Percentiles rank a stretch among this genome's conserved stretches.
Conservation (phyloP, 768 basidiomycete genomes). For the Russula sp. region DNA sequence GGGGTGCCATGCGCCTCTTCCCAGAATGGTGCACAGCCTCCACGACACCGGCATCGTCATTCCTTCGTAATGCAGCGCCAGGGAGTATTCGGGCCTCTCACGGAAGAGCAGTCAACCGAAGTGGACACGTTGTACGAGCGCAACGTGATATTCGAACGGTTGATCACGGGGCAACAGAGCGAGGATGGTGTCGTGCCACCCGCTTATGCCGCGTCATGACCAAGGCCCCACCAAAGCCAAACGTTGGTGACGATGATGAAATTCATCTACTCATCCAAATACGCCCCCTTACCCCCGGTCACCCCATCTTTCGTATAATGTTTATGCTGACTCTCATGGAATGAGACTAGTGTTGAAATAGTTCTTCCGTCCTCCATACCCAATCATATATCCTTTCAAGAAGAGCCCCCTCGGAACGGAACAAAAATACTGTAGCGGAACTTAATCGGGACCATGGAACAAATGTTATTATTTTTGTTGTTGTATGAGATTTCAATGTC, state of each 20-base stretch:
- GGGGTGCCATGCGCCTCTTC: not conserved
- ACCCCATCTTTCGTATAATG: not conserved
- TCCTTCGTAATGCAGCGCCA: not conserved
- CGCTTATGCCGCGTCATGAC: conserved; percentile 32
- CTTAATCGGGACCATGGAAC: not conserved
- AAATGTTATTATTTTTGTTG: not conserved
- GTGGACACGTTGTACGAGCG: conserved; percentile 38
- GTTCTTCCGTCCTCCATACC: conserved; percentile 92
- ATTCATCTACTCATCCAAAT: not conserved
- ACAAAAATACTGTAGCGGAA: not conserved
- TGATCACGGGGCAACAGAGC: conserved; percentile 77
- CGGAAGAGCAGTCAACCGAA: conserved; percentile 20
- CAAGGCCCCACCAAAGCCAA: no score
- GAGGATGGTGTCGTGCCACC: conserved; percentile 82
- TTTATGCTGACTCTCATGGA: not conserved
- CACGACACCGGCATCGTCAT: not conserved
- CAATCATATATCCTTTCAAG: conserved; percentile 97
- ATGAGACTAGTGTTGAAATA: conserved; percentile 94
- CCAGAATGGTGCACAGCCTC: not conserved
- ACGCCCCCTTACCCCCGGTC: not conserved
- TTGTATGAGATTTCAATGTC: not conserved
- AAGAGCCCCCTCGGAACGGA: conserved; percentile 71
- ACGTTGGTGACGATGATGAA: not conserved
- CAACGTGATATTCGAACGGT: conserved; percentile 49
- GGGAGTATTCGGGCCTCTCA: not conserved